phyloP scores from a whole-genome alignment of 2,329 filamentous ascomycete genomes.

The Trichophyton equinum region DNA sequence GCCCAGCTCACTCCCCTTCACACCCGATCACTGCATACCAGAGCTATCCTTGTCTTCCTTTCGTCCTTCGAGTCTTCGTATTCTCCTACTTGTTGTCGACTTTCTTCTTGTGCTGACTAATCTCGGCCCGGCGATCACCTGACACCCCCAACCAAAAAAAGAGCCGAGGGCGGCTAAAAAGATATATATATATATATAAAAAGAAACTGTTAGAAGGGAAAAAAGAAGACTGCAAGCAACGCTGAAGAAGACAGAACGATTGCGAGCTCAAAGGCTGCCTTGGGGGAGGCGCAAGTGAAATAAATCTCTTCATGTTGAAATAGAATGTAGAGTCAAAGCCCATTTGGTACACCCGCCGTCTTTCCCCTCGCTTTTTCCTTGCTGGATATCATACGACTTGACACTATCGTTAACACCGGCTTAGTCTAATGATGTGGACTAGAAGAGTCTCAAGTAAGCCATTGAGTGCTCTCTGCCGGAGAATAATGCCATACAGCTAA shows the following conservation, averaged over 20 bases:
- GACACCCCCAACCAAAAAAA: background rate
- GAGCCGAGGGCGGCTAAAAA: background rate
- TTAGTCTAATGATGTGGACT: constrained; percentile 18
- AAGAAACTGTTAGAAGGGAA: constrained; percentile 8
- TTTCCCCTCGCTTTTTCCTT: background rate
- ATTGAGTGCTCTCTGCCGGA: background rate
- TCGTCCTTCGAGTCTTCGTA: background rate
- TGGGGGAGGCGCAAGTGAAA: background rate
- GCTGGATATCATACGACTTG: background rate
- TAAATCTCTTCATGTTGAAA: constrained; percentile 8
- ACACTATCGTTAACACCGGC: background rate
- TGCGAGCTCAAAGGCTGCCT: background rate
- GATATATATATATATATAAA: background rate
- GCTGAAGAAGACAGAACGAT: constrained; percentile 16
- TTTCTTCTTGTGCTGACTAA: background rate
- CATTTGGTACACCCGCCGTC: background rate
- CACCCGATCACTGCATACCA: background rate
- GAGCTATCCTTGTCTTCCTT: background rate
- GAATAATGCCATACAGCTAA: constrained; percentile 9
- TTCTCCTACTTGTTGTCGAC: background rate
- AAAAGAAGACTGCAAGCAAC: constrained; percentile 12
- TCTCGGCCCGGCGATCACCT: background rate
- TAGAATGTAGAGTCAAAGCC: constrained; percentile 2
- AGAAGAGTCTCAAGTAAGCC: constrained; percentile 16
- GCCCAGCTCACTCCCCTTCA: background rate